Evolutionary conservation across 1,284 basidiomycete species (phyloP).

Genomic region (Tilletiaria anomala): DNA sequence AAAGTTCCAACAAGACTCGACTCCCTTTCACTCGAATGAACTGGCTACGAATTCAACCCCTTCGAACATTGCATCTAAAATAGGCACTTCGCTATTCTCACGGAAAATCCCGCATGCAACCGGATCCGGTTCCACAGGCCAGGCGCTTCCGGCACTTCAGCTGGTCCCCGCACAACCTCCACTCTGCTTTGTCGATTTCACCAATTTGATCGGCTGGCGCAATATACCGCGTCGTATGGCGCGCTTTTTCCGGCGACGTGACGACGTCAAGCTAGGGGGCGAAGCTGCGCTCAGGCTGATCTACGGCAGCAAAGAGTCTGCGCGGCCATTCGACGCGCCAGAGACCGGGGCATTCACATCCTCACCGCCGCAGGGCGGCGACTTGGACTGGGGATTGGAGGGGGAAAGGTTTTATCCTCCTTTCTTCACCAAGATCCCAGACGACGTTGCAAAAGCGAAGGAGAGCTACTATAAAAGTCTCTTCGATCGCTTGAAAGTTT

Average conservation of each 20-base stretch:
- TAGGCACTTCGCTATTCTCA: slow-evolving; percentile 33
- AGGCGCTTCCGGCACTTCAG: too few species aligned
- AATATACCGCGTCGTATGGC: slow-evolving; percentile 79
- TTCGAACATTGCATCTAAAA: slow-evolving; percentile 22
- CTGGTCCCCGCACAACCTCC: slow-evolving; percentile 64
- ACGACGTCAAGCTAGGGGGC: slow-evolving; percentile 60
- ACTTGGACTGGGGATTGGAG: slow-evolving; percentile 60
- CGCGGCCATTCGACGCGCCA: slow-evolving; percentile 49
- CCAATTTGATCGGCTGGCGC: slow-evolving; percentile 67
- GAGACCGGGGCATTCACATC: not conserved
- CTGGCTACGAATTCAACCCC: too few species aligned
- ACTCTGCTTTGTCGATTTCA: slow-evolving; percentile 72
- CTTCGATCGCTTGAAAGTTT: slow-evolving; percentile 54
- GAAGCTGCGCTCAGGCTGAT: slow-evolving; percentile 68
- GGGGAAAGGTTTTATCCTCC: slow-evolving; percentile 58
- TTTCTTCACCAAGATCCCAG: slow-evolving; percentile 49
- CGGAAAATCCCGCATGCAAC: too few species aligned
- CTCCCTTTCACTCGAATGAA: too few species aligned
- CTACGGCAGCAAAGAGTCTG: slow-evolving; percentile 41
- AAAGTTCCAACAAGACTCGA: too few species aligned
- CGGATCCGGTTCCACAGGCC: too few species aligned
- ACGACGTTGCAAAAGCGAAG: slow-evolving; percentile 55
- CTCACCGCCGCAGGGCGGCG: slow-evolving; percentile 40
- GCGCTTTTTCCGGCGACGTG: slow-evolving; percentile 82
- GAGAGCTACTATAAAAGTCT: slow-evolving; percentile 65